These are phyloP conservation scores for Polygonum aviculare DNA, from an alignment of 148 eudicot genomes.

Conservation along the genomic window DNA sequence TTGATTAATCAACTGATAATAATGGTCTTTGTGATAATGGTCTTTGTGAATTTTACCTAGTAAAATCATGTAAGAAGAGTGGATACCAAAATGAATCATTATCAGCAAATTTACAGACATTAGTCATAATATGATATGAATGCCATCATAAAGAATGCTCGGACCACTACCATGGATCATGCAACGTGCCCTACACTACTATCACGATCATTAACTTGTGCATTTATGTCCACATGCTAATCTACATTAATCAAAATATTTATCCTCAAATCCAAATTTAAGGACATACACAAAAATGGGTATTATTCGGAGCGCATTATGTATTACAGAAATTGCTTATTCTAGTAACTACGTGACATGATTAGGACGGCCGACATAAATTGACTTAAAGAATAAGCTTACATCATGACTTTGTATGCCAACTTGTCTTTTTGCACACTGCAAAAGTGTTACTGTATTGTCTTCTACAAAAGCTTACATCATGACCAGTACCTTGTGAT, in stretches of 20 bases:
- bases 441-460: no score
- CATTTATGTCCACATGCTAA: conserved; percentile 1
- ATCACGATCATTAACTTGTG: not conserved
- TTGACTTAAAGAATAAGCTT: conserved; percentile 1
- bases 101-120: not conserved
- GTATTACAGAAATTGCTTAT: not conserved
- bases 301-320: not conserved
- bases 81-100: not conserved
- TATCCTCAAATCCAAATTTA: not conserved
- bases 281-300: not conserved
- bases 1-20: not conserved
- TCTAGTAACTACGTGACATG: not conserved
- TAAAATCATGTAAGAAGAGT: not conserved
- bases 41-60: not conserved
- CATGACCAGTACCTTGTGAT: no score
- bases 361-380: not conserved
- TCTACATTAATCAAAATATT: not conserved
- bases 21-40: not conserved
- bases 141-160: not conserved
- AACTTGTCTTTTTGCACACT: no score
- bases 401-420: not conserved
- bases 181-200: conserved; percentile 6
- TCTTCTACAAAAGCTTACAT: no score
- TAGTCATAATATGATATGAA: conserved; percentile 1
- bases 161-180: not conserved